Evolutionary conservation across 495 filamentous ascomycete species (phyloP), one percentile per base, ranked within the genome.

Genomic region (Aspergillus heteromorphus): DNA sequence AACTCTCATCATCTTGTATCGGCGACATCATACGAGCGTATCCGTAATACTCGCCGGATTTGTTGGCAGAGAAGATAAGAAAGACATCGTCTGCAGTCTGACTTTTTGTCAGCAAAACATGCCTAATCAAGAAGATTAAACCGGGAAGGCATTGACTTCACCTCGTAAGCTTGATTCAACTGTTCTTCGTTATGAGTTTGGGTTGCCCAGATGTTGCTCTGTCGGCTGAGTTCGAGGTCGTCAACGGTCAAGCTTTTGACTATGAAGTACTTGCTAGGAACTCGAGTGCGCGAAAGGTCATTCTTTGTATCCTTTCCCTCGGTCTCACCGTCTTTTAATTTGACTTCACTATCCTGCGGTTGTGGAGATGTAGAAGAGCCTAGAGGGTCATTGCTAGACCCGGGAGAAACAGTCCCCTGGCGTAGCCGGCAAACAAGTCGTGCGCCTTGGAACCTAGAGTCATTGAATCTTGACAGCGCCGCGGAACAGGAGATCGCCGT

Each of bases 11-110:
- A 50, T 91, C 83, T 60, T 81, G 82, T 67, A 97, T 96, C 7
- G 82, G 78, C 45, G 93, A 97, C 16, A 78, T 77, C 93, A 97
- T 98, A 38, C 89, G 83, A 13, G 92, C 93, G 58, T 95, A 96
- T 20, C 93, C 93, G 68, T 93, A 97, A 62, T 97, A 98, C 69
- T 97, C 93, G 17, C 93, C 93, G 0, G 93, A 97, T 63, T 97
- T 97, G 72, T 97, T 98, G 11, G 92, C 93, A 13, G 92, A 97
- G 69, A 98, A 98, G 20, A 98, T 85, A 27, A 98, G 78, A 62
- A 92, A 97, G n/a, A 97, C 91, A 64, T 89, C 87, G 45, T 95
- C 88, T 18, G 87, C 82, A 14, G 73, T 77, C 91, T 95, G 54
- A 52, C 42, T 52, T 14, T 23, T 36, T 36, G 45, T 51, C 14